phyloP scores from a whole-genome alignment of 1,284 basidiomycete genomes.

The Lentinula novae-zelandiae region DNA sequence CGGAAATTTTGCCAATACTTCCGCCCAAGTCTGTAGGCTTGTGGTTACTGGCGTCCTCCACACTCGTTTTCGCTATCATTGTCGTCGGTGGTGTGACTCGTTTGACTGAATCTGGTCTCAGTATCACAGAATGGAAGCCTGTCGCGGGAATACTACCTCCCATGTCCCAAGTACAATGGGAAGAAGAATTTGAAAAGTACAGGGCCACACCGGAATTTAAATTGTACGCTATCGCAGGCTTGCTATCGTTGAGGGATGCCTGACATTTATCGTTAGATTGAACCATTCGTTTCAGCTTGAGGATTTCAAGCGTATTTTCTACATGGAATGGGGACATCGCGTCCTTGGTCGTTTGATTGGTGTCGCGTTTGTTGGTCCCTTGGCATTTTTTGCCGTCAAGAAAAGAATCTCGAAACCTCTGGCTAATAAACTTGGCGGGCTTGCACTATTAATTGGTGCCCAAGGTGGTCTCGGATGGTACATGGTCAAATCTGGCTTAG shows the following conservation, averaged over 20 bases:
- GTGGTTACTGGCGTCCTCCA: conserved; percentile 84
- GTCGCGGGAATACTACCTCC: conserved; percentile 91
- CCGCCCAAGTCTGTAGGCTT: conserved; percentile 73
- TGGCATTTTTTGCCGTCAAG: conserved; percentile 74
- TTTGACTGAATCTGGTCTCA: conserved; percentile 95
- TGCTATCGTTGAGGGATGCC: not conserved
- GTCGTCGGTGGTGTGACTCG: conserved; percentile 96
- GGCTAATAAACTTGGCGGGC: conserved; percentile 60
- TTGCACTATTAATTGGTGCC: conserved; percentile 81
- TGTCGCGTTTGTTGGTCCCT: conserved; percentile 72
- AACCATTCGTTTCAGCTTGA: conserved; percentile 85
- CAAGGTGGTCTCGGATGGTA: conserved; percentile 98
- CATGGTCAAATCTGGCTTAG: conserved; percentile 98
- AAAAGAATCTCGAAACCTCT: conserved; percentile 65
- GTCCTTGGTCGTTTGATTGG: conserved; percentile 92
- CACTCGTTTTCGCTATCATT: conserved; percentile 87
- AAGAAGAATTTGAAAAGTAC: conserved; percentile 93
- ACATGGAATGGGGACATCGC: conserved; percentile 99
- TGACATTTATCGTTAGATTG: conserved; percentile 46
- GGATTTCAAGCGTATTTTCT: conserved; percentile 97
- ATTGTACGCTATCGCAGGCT: conserved; percentile 57
- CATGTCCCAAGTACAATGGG: conserved; percentile 76
- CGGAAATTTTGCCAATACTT: conserved; percentile 25
- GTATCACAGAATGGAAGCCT: conserved; percentile 98
- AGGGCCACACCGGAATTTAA: conserved; percentile 94